Evolutionary conservation across 2,329 filamentous ascomycete genomes (phyloP).

Genomic region (Leptographium lundbergii): DNA sequence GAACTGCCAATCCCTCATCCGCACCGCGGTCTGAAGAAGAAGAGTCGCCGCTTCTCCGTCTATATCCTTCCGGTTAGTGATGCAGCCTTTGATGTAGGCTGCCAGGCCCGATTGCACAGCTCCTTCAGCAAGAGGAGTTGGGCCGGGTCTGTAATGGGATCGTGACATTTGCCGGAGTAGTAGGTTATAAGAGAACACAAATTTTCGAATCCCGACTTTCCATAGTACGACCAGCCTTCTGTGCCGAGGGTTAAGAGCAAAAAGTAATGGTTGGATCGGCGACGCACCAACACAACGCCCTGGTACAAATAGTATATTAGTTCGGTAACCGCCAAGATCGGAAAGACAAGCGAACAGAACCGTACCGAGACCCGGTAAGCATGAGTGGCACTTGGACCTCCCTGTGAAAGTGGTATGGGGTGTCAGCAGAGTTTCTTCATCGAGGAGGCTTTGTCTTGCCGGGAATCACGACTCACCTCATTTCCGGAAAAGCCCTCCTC

Average conservation of each 20-base stretch:
- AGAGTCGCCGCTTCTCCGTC: neutral
- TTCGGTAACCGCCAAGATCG: neutral
- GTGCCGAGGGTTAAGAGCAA: neutral
- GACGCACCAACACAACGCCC: neutral
- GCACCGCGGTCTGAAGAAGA: neutral
- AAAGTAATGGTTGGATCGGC: neutral
- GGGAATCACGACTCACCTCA: neutral
- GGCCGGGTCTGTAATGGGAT: neutral
- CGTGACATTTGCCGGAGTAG: neutral
- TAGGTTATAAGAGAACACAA: neutral
- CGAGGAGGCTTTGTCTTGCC: neutral
- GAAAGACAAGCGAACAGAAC: neutral
- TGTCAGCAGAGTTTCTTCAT: neutral
- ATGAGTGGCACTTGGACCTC: neutral
- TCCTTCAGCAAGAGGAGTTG: neutral
- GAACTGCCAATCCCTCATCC: neutral
- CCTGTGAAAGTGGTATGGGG: neutral
- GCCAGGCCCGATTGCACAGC: neutral
- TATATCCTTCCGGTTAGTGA: neutral
- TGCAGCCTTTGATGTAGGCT: neutral
- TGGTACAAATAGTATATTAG: neutral
- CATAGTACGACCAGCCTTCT: neutral
- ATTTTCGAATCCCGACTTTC: neutral
- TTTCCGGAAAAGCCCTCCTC: constrained; percentile 1
- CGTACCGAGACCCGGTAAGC: neutral